phyloP scores from a whole-genome alignment of 306 rosid genomes.

The cucumber (Cucumis sativus) region Cucumber_9930_V3 NC_026655.2:31958501-31959000 shows the following conservation, averaged over 20 bases:
- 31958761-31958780: constrained; percentile 7
- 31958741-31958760: not conserved
- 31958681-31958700: too few species aligned
- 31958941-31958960: not conserved
- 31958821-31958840: not conserved
- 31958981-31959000: not conserved
- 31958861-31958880: not conserved
- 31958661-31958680: too few species aligned
- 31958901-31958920: not conserved
- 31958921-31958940: not conserved
- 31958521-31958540: too few species aligned
- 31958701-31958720: not conserved
- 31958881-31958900: not conserved
- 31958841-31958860: not conserved
- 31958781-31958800: constrained; percentile 29
- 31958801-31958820: constrained; percentile 94
- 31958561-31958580: too few species aligned
- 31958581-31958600: too few species aligned
- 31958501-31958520: too few species aligned
- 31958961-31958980: not conserved
- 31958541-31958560: too few species aligned
- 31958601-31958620: too few species aligned
- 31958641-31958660: too few species aligned
- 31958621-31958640: too few species aligned
- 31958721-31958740: not conserved